phyloP scores from a whole-genome alignment of 2,329 filamentous ascomycete genomes.

The Fonsecaea pedrosoi region DNA sequence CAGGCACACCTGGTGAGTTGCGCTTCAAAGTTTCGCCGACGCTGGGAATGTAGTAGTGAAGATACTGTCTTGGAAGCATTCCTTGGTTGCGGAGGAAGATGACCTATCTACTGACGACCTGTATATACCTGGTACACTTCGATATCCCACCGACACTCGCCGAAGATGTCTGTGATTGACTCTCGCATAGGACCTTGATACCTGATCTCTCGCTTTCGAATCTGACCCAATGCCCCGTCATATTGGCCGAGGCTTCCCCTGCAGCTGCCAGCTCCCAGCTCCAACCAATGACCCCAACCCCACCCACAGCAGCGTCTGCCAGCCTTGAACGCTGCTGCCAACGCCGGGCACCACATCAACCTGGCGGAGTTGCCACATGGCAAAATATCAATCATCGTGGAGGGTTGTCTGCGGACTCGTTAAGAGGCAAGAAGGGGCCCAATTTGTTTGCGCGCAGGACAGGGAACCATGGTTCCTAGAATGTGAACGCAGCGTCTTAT shows the following conservation, averaged over 20 bases:
- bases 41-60: neutral
- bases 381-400: neutral
- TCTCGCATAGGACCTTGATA: neutral
- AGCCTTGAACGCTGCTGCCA: neutral
- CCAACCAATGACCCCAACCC: constrained; percentile 7
- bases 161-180: constrained; percentile 2
- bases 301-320: neutral
- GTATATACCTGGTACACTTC: neutral
- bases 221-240: neutral
- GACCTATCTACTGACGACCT: neutral
- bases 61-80: neutral
- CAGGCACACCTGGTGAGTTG: neutral
- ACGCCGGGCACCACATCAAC: neutral
- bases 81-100: neutral
- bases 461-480: neutral
- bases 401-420: neutral
- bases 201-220: neutral
- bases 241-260: constrained; percentile 11
- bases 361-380: constrained; percentile 9
- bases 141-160: neutral
- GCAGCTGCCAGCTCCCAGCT: constrained; percentile 3
- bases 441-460: neutral
- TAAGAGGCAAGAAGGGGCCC: neutral
- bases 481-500: neutral
- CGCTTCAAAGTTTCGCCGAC: constrained; percentile 9